Conservation (phyloP, 2,329 filamentous ascomycete species). For the Aspergillus sp. region DNA sequence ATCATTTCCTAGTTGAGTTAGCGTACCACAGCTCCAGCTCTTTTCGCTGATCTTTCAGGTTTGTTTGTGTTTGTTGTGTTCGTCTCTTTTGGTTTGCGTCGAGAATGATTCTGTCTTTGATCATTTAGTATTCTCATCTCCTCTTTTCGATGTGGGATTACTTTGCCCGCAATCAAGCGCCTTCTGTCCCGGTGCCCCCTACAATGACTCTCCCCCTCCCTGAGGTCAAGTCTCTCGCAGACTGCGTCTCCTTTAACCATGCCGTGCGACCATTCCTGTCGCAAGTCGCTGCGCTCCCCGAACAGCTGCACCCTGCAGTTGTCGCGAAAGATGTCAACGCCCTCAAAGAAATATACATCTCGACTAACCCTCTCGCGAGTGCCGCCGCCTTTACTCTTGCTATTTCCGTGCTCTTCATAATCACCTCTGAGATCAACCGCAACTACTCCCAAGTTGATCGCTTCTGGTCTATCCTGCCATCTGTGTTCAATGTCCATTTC, state of each 20-base stretch:
- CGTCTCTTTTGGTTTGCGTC: constrained; percentile 8
- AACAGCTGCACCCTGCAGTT: constrained; percentile 64
- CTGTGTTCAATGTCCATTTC: constrained; percentile 84
- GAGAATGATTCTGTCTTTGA: not conserved
- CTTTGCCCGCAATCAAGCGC: constrained; percentile 11
- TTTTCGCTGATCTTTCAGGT: constrained; percentile 2
- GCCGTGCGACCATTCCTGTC: constrained; percentile 76
- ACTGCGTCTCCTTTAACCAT: constrained; percentile 76
- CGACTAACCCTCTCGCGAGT: constrained; percentile 83
- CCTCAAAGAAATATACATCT: constrained; percentile 73
- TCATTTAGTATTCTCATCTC: not conserved
- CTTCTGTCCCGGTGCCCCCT: constrained; percentile 6
- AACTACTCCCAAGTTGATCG: constrained; percentile 99
- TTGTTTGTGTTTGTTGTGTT: constrained; percentile 18
- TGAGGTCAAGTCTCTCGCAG: constrained; percentile 68
- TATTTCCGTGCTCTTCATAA: constrained; percentile 72
- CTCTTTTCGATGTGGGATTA: constrained; percentile 18
- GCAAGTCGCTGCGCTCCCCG: constrained; percentile 72
- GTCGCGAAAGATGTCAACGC: constrained; percentile 64
- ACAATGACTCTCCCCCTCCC: constrained; percentile 68
- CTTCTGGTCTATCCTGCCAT: constrained; percentile 86
- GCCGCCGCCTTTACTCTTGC: constrained; percentile 73
- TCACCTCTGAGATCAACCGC: constrained; percentile 80
- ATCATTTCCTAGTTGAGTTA: constrained; percentile 7
- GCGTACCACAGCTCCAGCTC: constrained; percentile 4